Evolutionary conservation across 1,284 basidiomycete genomes (phyloP).

Genomic region (Gymnopus androsaceus): DNA sequence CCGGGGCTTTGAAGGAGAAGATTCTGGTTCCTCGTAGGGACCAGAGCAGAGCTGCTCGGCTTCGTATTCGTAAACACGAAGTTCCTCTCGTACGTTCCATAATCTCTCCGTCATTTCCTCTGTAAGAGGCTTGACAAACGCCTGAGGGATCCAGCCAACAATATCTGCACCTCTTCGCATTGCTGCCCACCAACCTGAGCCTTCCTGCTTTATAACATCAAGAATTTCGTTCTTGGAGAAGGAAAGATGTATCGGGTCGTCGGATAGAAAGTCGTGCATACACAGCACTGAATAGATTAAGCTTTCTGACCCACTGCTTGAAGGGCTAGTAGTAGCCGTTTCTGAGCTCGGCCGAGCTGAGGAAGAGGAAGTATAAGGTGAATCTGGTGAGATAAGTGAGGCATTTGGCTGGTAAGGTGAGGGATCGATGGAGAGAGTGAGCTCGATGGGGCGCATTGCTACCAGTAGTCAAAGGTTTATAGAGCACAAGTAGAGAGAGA

Average conservation of each 20-base stretch:
- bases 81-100: slow-evolving; percentile 39
- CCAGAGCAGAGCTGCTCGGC: slow-evolving; percentile 47
- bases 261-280: slow-evolving; percentile 64
- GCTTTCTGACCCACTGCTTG: slow-evolving; percentile 27
- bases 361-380: slow-evolving; percentile 34
- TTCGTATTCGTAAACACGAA: slow-evolving; percentile 47
- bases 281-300: slow-evolving; percentile 57
- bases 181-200: slow-evolving; percentile 81
- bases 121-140: slow-evolving; percentile 50
- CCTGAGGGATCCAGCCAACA: slow-evolving; percentile 73
- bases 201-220: slow-evolving; percentile 64
- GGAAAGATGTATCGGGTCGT: slow-evolving; percentile 60
- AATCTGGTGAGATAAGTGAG: slow-evolving; percentile 26
- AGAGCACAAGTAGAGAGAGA: too few species aligned
- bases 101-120: slow-evolving; percentile 48
- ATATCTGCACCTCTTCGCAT: slow-evolving; percentile 51
- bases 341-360: slow-evolving; percentile 29
- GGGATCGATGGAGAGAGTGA: slow-evolving; percentile 55
- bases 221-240: slow-evolving; percentile 69
- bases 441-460: too few species aligned
- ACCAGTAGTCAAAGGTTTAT: too few species aligned
- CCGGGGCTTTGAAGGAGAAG: not conserved
- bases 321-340: slow-evolving; percentile 31
- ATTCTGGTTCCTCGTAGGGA: slow-evolving; percentile 20
- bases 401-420: slow-evolving; percentile 32